Evolutionary conservation across 1,284 basidiomycete genomes (phyloP).

Genomic region (Rhodotorula glutinis): DNA sequence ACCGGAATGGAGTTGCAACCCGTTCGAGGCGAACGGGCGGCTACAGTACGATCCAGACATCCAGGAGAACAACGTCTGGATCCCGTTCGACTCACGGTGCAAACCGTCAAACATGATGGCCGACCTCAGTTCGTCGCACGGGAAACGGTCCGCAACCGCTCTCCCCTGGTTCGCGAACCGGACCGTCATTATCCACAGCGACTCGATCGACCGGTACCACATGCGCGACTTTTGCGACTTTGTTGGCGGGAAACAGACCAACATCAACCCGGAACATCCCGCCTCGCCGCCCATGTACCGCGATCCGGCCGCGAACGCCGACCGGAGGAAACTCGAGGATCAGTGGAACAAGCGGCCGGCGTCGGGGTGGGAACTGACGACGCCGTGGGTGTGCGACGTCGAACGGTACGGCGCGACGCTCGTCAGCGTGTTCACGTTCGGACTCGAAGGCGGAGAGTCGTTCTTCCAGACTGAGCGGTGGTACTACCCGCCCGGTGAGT

Average conservation of each 20-base stretch:
- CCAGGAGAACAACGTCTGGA: constrained; percentile 25
- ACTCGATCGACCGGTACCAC: constrained; percentile 42
- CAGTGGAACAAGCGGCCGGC: constrained; percentile 28
- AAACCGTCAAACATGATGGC: constrained; percentile 29
- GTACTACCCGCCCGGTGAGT: constrained; percentile 38
- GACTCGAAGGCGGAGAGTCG: constrained; percentile 32
- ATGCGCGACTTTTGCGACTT: constrained; percentile 40
- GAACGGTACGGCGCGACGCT: constrained; percentile 36
- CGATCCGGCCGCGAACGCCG: constrained; percentile 5
- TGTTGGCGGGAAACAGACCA: constrained; percentile 25
- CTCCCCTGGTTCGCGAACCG: constrained; percentile 37
- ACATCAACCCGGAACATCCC: constrained; percentile 25
- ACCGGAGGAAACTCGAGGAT: constrained; percentile 19
- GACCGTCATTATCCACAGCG: constrained; percentile 39
- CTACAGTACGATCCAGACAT: constrained; percentile 22
- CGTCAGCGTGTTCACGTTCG: constrained; percentile 38
- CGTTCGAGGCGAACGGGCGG: constrained; percentile 33
- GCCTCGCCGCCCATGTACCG: constrained; percentile 26
- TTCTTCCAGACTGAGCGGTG: constrained; percentile 39
- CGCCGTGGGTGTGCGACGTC: constrained; percentile 39
- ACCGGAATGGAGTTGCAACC: constrained; percentile 33
- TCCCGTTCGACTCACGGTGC: constrained; percentile 31
- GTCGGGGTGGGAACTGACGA: constrained; percentile 35
- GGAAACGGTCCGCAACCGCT: constrained; percentile 14
- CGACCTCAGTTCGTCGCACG: constrained; percentile 15